phyloP scores from a whole-genome alignment of 306 rosid species.

The Prunus campanulata region DNA sequence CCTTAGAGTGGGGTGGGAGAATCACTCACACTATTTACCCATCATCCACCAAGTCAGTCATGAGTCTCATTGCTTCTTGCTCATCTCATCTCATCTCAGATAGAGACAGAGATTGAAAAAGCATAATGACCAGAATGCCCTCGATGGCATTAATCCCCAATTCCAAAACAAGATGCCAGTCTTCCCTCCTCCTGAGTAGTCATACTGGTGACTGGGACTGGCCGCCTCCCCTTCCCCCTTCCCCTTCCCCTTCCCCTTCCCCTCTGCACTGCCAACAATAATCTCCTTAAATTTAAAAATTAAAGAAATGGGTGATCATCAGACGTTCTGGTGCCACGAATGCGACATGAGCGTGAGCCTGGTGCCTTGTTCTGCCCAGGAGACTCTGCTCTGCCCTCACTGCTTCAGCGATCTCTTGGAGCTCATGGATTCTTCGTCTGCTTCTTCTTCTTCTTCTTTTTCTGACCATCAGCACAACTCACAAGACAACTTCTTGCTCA shows the following conservation, averaged over 20 bases:
- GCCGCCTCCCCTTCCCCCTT: neutral
- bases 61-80: too few relatives aligned
- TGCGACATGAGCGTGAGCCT: conserved; percentile 88
- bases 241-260: neutral
- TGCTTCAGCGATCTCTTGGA: conserved; percentile 72
- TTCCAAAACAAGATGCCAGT: neutral
- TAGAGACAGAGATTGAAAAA: neutral
- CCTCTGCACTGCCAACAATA: too few relatives aligned
- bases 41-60: neutral
- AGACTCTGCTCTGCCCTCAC: conserved; percentile 51
- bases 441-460: conserved; percentile 27
- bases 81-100: too few relatives aligned
- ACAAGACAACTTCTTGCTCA: conserved; percentile 31
- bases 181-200: neutral
- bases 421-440: conserved; percentile 63
- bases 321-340: conserved; percentile 89
- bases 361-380: conserved; percentile 27
- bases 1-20: neutral
- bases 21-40: neutral
- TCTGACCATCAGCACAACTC: neutral
- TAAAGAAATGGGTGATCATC: conserved; percentile 3
- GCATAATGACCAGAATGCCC: neutral
- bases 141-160: neutral
- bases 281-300: conserved; percentile 5
- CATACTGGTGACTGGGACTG: neutral